Percentiles rank a stretch among this genome's conserved stretches.
Evolutionary conservation across 78 protist species (phyloP).

Genomic region (Dictyostelium discoideum): dicty_2.7 NC_007089.4:2991001-2991500

Average conservation of each 20-base stretch:
- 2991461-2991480: constrained; percentile 49
- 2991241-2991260: neutral
- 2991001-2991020: too few species aligned
- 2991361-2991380: neutral
- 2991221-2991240: neutral
- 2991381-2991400: neutral
- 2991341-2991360: too few species aligned
- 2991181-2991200: neutral
- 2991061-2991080: too few species aligned
- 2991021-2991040: too few species aligned
- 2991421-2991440: constrained; percentile 40
- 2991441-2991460: constrained; percentile 67
- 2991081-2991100: neutral
- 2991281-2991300: neutral
- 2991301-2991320: too few species aligned
- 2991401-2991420: constrained; percentile 11
- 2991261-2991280: neutral
- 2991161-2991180: neutral
- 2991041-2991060: too few species aligned
- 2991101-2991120: neutral
- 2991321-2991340: too few species aligned
- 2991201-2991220: neutral
- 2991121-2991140: neutral
- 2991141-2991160: neutral
- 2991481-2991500: constrained; percentile 59